Conservation (phyloP, 305 asterid species). For the Ruellia speciosa region DNA sequence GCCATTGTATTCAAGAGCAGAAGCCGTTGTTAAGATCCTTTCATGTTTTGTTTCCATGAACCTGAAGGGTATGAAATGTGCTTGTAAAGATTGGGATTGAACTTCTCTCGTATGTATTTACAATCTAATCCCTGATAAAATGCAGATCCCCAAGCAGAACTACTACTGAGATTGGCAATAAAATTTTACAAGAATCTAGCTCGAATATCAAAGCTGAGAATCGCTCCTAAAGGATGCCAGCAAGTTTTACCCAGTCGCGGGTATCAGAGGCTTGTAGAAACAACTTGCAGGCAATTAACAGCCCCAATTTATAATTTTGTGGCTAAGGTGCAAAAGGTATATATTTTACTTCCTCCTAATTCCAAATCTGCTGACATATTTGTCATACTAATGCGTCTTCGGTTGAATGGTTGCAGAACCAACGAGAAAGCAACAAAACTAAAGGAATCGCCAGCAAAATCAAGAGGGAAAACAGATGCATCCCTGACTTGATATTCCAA, state of each 20-base stretch:
- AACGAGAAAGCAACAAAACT: slow-evolving; percentile 45
- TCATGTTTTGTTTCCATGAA: slow-evolving; percentile 61
- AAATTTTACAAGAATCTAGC: slow-evolving; percentile 71
- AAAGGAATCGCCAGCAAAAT: slow-evolving; percentile 60
- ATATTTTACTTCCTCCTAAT: background rate
- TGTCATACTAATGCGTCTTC: background rate
- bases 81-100: slow-evolving; percentile 9
- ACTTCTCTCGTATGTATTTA: slow-evolving; percentile 9
- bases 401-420: slow-evolving; percentile 40
- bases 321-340: slow-evolving; percentile 67
- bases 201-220: slow-evolving; percentile 53
- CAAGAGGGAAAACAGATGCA: slow-evolving; percentile 82
- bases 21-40: slow-evolving; percentile 50
- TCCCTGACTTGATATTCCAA: slow-evolving; percentile 78
- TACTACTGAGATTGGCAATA: slow-evolving; percentile 49
- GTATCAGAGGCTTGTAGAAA: slow-evolving; percentile 76
- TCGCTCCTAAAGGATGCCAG: slow-evolving; percentile 57
- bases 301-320: slow-evolving; percentile 62
- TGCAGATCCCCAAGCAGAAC: slow-evolving; percentile 77
- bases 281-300: slow-evolving; percentile 66
- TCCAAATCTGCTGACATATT: slow-evolving; percentile 3
- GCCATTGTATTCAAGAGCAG: slow-evolving; percentile 54
- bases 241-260: slow-evolving; percentile 58
- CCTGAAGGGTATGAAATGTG: slow-evolving; percentile 49
- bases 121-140: slow-evolving; percentile 18